phyloP scores from a whole-genome alignment of 306 rosid genomes.

The Styphnolobium japonicum region DNA sequence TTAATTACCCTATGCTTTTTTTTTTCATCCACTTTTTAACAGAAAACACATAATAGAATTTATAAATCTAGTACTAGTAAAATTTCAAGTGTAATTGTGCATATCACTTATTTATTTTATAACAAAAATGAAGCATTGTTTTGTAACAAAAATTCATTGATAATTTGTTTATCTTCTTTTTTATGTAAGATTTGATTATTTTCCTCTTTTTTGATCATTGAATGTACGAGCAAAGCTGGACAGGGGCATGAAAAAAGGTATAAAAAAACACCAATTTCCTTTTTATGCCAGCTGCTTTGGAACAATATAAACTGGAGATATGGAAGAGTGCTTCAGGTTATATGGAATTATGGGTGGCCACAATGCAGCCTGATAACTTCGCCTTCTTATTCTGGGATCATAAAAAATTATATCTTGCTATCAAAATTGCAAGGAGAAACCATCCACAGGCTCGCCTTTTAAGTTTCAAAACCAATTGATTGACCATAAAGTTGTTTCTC shows the following conservation, averaged over 20 bases:
- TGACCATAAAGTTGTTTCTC: slow-evolving; percentile 22
- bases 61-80: no score
- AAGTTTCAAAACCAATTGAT: slow-evolving; percentile 13
- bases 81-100: no score
- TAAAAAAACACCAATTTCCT: neutral
- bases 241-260: neutral
- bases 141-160: no score
- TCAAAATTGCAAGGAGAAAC: slow-evolving; percentile 57
- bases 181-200: no score
- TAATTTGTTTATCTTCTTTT: no score
- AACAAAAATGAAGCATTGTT: no score
- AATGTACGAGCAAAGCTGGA: neutral
- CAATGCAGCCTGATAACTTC: slow-evolving; percentile 19
- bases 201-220: no score
- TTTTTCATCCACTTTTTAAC: no score
- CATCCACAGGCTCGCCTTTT: slow-evolving; percentile 23
- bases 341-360: neutral
- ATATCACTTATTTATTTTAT: no score
- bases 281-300: neutral
- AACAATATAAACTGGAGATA: neutral
- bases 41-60: no score
- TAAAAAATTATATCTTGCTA: slow-evolving; percentile 25
- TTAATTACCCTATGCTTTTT: no score
- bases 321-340: neutral
- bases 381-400: slow-evolving; percentile 16